These are phyloP conservation scores for Solanum chacoense DNA, from an alignment of 305 asterid species.

Conservation along the genomic window DNA sequence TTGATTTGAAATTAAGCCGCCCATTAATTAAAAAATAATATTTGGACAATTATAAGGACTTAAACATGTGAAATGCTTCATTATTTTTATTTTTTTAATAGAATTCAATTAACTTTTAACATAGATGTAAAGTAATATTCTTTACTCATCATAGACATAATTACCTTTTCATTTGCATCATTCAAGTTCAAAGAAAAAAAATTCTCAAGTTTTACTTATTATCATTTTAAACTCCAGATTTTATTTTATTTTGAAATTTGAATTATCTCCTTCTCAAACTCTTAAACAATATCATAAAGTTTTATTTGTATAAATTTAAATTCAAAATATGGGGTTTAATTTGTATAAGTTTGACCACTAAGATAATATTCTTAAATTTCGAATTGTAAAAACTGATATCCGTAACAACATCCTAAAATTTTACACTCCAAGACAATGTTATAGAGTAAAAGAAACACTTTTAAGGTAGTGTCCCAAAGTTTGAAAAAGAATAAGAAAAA, in stretches of 20 bases:
- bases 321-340: background rate
- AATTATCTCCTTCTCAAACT: background rate
- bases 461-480: background rate
- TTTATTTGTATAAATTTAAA: background rate
- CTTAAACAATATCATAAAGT: background rate
- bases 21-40: background rate
- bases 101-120: background rate
- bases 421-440: background rate
- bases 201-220: background rate
- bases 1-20: background rate
- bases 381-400: background rate
- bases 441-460: background rate
- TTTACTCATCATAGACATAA: background rate
- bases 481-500: background rate
- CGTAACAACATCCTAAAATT: background rate
- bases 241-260: background rate
- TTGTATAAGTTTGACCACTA: background rate
- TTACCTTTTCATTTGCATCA: background rate
- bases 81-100: background rate
- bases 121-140: background rate
- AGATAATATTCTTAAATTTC: background rate
- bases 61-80: background rate
- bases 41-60: background rate
- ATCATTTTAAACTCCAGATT: background rate
- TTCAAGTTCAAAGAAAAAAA: background rate